Conservation (phyloP, 1,284 basidiomycete species). For the Ganoderma lingzhi region DNA sequence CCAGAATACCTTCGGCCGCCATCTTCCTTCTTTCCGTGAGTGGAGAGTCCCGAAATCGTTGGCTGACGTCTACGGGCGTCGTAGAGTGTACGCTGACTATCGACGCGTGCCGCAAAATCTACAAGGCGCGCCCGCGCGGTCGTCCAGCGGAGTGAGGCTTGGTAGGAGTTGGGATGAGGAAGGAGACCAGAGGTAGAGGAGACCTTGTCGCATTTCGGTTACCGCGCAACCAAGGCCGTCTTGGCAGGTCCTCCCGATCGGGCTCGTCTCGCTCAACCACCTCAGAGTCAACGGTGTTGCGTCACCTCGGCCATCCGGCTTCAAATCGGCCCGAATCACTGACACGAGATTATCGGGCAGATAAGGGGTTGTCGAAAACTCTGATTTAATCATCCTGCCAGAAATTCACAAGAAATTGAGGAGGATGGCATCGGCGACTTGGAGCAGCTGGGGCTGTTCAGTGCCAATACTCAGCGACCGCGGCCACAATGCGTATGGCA, state of each 20-base stretch:
- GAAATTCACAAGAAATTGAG: neutral
- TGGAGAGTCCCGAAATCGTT: neutral
- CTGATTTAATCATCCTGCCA: neutral
- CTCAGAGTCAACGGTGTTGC: neutral
- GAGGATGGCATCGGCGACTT: neutral
- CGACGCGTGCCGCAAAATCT: neutral
- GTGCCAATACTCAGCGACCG: slow-evolving; percentile 1
- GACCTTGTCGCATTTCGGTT: neutral
- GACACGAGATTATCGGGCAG: neutral
- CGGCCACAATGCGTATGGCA: slow-evolving; percentile 63
- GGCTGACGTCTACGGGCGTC: neutral
- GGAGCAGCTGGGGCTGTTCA: neutral
- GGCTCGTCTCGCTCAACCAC: neutral
- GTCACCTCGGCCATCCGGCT: neutral
- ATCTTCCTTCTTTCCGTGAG: neutral
- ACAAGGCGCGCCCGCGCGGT: neutral
- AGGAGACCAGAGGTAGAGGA: neutral
- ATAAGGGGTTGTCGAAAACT: too few species aligned
- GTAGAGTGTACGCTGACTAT: neutral
- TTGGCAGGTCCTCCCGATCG: neutral
- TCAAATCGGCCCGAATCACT: neutral
- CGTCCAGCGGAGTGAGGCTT: neutral
- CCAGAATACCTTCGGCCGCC: neutral
- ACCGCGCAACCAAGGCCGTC: neutral
- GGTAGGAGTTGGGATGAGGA: neutral